phyloP scores from a whole-genome alignment of 805 yeast species.

The Pichia nakasei region DNA sequence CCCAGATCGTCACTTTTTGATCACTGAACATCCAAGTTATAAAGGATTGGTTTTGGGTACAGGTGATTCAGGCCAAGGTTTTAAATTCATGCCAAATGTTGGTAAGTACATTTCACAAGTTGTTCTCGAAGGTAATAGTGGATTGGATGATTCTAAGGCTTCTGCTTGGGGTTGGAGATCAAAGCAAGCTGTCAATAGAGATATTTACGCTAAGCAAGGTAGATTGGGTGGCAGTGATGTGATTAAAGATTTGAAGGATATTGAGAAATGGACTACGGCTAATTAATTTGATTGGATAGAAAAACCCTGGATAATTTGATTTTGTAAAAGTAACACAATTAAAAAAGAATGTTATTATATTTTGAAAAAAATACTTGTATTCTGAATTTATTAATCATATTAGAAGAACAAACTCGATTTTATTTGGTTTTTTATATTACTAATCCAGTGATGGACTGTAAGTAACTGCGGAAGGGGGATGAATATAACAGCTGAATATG shows the following conservation, averaged over 20 bases:
- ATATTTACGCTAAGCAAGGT: constrained; percentile 14
- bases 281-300: background rate
- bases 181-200: constrained; percentile 26
- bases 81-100: constrained; percentile 37
- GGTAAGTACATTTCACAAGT: constrained; percentile 33
- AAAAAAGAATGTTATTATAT: too few relatives aligned
- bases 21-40: constrained; percentile 30
- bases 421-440: too few relatives aligned
- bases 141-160: constrained; percentile 19
- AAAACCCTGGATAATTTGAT: too few relatives aligned
- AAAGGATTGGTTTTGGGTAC: constrained; percentile 32
- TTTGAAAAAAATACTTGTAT: too few relatives aligned
- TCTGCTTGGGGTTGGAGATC: constrained; percentile 31
- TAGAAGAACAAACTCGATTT: too few relatives aligned
- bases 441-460: too few relatives aligned
- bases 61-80: constrained; percentile 43
- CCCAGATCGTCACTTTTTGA: constrained; percentile 31
- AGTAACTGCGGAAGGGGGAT: too few relatives aligned
- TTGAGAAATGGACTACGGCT: constrained; percentile 11
- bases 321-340: too few relatives aligned
- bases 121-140: constrained; percentile 23
- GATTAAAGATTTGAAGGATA: constrained; percentile 14
- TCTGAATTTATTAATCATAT: too few relatives aligned
- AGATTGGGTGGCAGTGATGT: constrained; percentile 16
- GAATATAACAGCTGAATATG: too few relatives aligned